phyloP scores from a whole-genome alignment of 768 basidiomycete genomes.

The Dentipellis fragilis region DNA sequence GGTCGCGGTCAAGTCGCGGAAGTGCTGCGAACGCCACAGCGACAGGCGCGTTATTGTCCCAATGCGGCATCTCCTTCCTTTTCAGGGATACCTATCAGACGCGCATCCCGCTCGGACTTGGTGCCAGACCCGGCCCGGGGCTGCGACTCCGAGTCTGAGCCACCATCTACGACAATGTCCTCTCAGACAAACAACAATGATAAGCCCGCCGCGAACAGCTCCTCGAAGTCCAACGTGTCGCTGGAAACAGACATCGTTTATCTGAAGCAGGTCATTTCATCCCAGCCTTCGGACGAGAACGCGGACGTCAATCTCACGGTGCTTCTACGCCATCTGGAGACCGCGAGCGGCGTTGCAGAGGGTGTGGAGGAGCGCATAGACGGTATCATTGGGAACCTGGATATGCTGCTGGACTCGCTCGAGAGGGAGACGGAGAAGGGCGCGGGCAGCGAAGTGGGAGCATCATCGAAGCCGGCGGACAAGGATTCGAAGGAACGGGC shows the following conservation, averaged over 20 bases:
- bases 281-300: constrained; percentile 14
- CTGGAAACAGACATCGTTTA: constrained; percentile 29
- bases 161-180: background rate
- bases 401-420: constrained; percentile 39
- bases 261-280: constrained; percentile 24
- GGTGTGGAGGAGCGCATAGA: constrained; percentile 59
- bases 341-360: constrained; percentile 47
- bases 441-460: constrained; percentile 1
- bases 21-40: background rate
- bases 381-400: constrained; percentile 46
- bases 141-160: too few relatives aligned
- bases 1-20: too few relatives aligned
- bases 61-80: background rate
- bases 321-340: constrained; percentile 44
- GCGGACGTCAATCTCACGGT: constrained; percentile 39
- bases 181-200: background rate
- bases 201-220: background rate
- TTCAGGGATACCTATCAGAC: background rate
- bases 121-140: too few relatives aligned
- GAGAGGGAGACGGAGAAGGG: constrained; percentile 17
- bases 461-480: background rate
- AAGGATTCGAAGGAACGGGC: too few relatives aligned
- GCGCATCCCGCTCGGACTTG: too few relatives aligned
- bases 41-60: background rate
- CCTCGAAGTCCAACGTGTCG: background rate